These are phyloP conservation scores for Lichtheimia ornata DNA, from an alignment of 371 early-diverging fungal genomes.

Conservation along the genomic window DNA sequence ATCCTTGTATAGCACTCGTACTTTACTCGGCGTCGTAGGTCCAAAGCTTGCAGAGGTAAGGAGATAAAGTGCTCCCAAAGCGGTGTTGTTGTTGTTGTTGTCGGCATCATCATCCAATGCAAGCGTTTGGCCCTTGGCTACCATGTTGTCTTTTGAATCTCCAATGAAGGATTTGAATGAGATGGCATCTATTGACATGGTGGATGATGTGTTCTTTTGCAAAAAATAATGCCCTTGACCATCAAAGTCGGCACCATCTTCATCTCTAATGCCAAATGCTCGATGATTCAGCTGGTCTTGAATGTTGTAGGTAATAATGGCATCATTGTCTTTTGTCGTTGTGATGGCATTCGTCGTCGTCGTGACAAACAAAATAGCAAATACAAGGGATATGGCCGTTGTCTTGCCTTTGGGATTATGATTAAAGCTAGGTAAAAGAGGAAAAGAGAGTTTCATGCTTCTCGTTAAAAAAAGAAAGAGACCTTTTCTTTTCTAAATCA, in stretches of 20 bases:
- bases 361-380: neutral
- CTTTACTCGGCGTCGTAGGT: conserved; percentile 12
- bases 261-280: neutral
- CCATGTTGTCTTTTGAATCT: conserved; percentile 19
- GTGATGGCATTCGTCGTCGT: neutral
- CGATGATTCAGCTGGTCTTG: neutral
- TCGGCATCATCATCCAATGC: no score
- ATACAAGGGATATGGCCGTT: neutral
- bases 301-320: neutral
- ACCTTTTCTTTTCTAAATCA: neutral
- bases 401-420: neutral
- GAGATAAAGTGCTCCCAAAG: conserved; percentile 27
- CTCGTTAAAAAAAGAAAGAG: neutral
- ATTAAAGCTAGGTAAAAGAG: no score
- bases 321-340: neutral
- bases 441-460: neutral
- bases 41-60: conserved; percentile 29
- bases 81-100: conserved; percentile 1
- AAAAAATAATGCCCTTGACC: conserved; percentile 14
- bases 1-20: conserved; percentile 27
- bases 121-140: conserved; percentile 29
- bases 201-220: conserved; percentile 3
- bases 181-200: conserved; percentile 14
- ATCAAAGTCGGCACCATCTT: conserved; percentile 18
- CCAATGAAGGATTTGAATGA: conserved; percentile 7